Conservation (phyloP, 2,329 filamentous ascomycete genomes). For the Diaporthe batatas region DNA sequence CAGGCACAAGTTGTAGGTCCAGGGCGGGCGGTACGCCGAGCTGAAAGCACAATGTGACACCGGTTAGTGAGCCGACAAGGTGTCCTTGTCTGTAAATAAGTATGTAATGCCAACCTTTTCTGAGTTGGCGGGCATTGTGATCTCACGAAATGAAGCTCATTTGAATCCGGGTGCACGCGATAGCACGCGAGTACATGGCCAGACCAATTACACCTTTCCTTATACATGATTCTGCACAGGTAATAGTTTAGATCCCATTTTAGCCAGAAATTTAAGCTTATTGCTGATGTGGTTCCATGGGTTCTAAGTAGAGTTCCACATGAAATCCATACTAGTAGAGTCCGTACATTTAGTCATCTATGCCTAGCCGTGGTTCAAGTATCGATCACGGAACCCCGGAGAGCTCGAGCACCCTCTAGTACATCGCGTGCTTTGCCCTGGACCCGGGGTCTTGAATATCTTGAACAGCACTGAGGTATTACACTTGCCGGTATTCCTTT, state of each 20-base stretch:
- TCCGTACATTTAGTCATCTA: background rate
- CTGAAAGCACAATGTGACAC: background rate
- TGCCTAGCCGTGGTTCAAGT: background rate
- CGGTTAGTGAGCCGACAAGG: conserved; percentile 6
- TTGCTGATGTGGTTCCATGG: background rate
- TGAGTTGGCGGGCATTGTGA: background rate
- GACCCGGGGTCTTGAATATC: background rate
- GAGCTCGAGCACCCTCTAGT: background rate
- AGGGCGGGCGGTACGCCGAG: background rate
- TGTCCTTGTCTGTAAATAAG: background rate
- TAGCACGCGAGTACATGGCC: background rate
- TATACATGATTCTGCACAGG: background rate
- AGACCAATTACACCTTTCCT: background rate
- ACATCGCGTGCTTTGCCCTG: too few relatives aligned
- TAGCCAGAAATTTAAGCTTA: background rate
- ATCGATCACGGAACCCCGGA: too few relatives aligned
- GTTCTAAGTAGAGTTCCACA: background rate
- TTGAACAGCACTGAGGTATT: background rate
- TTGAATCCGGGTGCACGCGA: background rate
- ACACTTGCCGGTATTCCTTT: background rate
- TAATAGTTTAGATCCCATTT: background rate
- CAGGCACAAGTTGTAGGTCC: background rate
- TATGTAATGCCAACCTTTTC: background rate
- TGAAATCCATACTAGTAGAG: background rate
- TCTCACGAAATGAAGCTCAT: background rate